Conservation (phyloP, 345 rosid genomes). For the Aquilaria sinensis region DNA sequence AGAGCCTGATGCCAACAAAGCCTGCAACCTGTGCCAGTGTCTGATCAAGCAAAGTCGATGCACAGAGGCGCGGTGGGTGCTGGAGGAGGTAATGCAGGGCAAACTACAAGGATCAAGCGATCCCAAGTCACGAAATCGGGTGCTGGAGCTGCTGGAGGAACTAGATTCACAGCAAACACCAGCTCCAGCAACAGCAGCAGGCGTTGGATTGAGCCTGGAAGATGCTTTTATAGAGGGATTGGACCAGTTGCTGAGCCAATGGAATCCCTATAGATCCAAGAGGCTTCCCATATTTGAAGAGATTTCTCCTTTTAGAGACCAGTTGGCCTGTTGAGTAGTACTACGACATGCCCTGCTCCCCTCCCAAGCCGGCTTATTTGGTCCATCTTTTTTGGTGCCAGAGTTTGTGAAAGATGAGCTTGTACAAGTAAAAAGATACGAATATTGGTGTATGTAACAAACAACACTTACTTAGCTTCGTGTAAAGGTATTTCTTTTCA, state of each 20-base stretch:
- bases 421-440: not conserved
- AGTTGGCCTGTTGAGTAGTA: slow-evolving; percentile 58
- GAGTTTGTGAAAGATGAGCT: not conserved
- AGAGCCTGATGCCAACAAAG: slow-evolving; percentile 88
- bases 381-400: not conserved
- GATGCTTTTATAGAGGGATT: slow-evolving; percentile 58
- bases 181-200: not conserved
- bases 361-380: not conserved
- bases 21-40: slow-evolving; percentile 74
- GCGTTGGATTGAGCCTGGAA: slow-evolving; percentile 20
- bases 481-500: not conserved
- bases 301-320: slow-evolving; percentile 78
- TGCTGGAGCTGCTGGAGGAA: slow-evolving; percentile 40
- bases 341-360: too few relatives aligned
- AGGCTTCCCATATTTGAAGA: slow-evolving; percentile 89
- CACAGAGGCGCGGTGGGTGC: slow-evolving; percentile 42
- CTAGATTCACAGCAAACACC: slow-evolving; percentile 14
- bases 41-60: slow-evolving; percentile 56
- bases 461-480: not conserved
- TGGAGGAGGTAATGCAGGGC: slow-evolving; percentile 36
- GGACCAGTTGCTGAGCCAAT: slow-evolving; percentile 52
- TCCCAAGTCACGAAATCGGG: slow-evolving; percentile 42
- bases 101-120: slow-evolving; percentile 46
- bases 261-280: slow-evolving; percentile 60
- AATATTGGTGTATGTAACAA: slow-evolving; percentile 1